Percentiles rank a stretch among this genome's conserved stretches.
phyloP scores from a whole-genome alignment of 495 filamentous ascomycete species.

The Astrothelium subdiscretum region DNA sequence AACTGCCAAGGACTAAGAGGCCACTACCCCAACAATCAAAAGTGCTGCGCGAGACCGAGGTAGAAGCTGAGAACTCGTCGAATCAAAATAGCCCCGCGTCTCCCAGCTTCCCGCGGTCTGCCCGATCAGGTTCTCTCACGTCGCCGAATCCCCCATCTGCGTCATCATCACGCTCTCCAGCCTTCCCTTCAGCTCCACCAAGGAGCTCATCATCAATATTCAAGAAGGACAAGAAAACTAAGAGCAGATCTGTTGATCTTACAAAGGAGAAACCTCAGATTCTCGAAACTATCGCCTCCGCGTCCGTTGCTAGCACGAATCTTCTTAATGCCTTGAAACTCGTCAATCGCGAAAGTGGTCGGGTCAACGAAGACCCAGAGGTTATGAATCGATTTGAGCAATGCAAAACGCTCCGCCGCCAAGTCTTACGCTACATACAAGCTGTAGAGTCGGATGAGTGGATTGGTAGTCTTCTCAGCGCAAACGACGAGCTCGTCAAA shows the following conservation, averaged over 20 bases:
- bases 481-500: slow-evolving; percentile 54
- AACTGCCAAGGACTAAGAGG: slow-evolving; percentile 56
- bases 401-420: slow-evolving; percentile 73
- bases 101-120: background rate
- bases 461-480: slow-evolving; percentile 35
- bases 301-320: slow-evolving; percentile 82
- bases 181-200: background rate
- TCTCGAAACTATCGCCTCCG: slow-evolving; percentile 68
- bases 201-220: slow-evolving; percentile 22
- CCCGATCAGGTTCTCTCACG: background rate
- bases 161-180: slow-evolving; percentile 9
- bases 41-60: slow-evolving; percentile 64
- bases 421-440: slow-evolving; percentile 70
- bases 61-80: slow-evolving; percentile 40
- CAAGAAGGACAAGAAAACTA: slow-evolving; percentile 38
- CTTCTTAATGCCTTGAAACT: slow-evolving; percentile 78
- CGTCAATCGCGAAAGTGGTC: slow-evolving; percentile 81
- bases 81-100: background rate
- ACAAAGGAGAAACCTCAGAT: slow-evolving; percentile 81
- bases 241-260: slow-evolving; percentile 56
- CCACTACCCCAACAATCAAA: slow-evolving; percentile 61
- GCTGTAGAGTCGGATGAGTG: slow-evolving; percentile 36
- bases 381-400: slow-evolving; percentile 67
- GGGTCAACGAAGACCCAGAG: slow-evolving; percentile 72
- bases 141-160: slow-evolving; percentile 3